A percentile compares a stretch with the other conserved stretches of the same genome.
Conservation (phyloP, 2,329 filamentous ascomycete species). For the Trichophyton benhamiae region DNA sequence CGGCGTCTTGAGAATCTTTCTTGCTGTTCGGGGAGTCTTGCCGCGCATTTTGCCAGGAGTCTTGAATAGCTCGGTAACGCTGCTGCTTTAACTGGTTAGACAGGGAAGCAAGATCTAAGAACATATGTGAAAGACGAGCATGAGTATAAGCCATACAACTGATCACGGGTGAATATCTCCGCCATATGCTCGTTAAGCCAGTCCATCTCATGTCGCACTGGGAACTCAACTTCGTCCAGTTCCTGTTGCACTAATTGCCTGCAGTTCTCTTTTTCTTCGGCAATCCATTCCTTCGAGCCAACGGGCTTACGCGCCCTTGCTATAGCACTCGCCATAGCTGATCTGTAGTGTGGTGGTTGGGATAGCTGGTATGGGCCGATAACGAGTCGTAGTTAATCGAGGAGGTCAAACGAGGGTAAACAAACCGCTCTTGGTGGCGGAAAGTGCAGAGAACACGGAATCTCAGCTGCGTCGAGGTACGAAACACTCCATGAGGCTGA, state of each 20-base stretch:
- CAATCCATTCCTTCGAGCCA: slow-evolving; percentile 74
- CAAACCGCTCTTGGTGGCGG: neutral
- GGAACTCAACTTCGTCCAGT: slow-evolving; percentile 84
- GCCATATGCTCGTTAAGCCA: slow-evolving; percentile 99
- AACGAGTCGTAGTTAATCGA: neutral
- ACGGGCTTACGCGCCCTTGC: slow-evolving; percentile 43
- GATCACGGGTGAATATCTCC: slow-evolving; percentile 76
- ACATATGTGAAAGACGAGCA: neutral
- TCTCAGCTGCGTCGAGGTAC: neutral
- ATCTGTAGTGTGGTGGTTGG: neutral
- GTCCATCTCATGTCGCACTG: slow-evolving; percentile 84
- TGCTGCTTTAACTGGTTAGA: slow-evolving; percentile 41
- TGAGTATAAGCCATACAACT: slow-evolving; percentile 51
- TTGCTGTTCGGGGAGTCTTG: slow-evolving; percentile 36
- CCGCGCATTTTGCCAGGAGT: slow-evolving; percentile 39
- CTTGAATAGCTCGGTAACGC: slow-evolving; percentile 91
- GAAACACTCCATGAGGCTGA: neutral
- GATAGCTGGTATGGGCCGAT: neutral
- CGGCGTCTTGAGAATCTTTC: slow-evolving; percentile 22
- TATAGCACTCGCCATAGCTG: slow-evolving; percentile 26
- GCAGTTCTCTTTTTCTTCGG: slow-evolving; percentile 69
- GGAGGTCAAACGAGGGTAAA: neutral
- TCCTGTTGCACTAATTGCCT: slow-evolving; percentile 65
- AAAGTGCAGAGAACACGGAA: neutral
- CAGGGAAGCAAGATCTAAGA: neutral